These are phyloP conservation scores for Podospora bellae-mahoneyi DNA, from an alignment of 495 filamentous ascomycete genomes.

Conservation along the genomic window DNA sequence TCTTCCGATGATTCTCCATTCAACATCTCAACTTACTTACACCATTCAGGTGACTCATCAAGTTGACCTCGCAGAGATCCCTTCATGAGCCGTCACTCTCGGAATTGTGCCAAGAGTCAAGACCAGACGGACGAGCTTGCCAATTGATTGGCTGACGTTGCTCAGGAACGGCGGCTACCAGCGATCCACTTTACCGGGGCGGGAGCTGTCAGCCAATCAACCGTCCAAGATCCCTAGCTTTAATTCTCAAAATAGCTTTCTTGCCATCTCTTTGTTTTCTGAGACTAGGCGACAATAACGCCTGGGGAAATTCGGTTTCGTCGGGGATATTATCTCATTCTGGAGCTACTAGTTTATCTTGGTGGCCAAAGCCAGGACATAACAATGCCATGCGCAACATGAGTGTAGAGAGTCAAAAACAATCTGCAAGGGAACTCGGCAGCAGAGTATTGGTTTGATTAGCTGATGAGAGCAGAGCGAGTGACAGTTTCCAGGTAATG, in stretches of 20 bases:
- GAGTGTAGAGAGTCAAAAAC: too few species aligned
- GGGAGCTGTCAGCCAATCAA: neutral
- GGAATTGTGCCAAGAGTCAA: neutral
- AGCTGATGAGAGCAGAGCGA: too few species aligned
- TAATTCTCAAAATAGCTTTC: conserved; percentile 2
- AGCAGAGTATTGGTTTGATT: too few species aligned
- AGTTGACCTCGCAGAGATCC: neutral
- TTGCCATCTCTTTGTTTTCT: neutral
- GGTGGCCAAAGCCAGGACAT: too few species aligned
- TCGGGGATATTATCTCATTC: too few species aligned
- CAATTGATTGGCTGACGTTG: neutral
- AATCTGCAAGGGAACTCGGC: too few species aligned
- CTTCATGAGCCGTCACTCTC: neutral
- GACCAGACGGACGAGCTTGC: neutral
- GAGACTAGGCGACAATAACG: too few species aligned
- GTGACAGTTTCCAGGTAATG: too few species aligned
- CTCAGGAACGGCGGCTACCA: neutral
- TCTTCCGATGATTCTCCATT: neutral
- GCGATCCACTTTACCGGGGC: neutral
- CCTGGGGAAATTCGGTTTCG: too few species aligned
- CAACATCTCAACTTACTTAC: neutral
- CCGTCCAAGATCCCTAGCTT: neutral
- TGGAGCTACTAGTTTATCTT: too few species aligned
- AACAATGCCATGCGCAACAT: too few species aligned
- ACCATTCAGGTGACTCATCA: neutral